Evolutionary conservation across 208 protist genomes (phyloP), one percentile per base, ranked within the genome.

Genomic region (Trypanosoma rangeli): DNA sequence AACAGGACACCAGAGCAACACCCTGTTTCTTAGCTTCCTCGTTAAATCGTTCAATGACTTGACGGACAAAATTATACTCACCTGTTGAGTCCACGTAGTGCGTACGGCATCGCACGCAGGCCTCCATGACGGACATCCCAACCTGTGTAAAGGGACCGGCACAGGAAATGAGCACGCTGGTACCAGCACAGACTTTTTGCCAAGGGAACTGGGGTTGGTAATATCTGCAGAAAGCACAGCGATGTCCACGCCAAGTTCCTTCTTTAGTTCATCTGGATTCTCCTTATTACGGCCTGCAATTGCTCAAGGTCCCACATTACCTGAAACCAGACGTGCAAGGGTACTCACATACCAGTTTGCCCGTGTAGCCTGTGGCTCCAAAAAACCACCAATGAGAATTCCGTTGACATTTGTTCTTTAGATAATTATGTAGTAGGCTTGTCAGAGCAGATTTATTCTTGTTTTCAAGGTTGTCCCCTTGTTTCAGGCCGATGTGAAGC

Each of bases 31-130:
- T 74, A 18, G 95, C 93, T 53, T 74, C 73, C n/a, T 86, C 79
- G 72, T 95, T 74, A 73, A 87, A 87, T 53, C 73, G 64, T 26
- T 87, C 84, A 26, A 84, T 77, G 24, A 95, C 87, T 31, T 67
- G 46, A 37, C 84, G 80, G 10, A 97, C 87, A 83, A 87, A 97
- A 26, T 56, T 62, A 64, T 83, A 83, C 76, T 98, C 95, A 31
- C 95, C 95, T 13, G 90, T 98, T 52, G 89, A 93, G 80, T 98
- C 95, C 46, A 97, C 73, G 75, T 97, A 98, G 78, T 97, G 85
- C 8, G 85, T 92, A 20, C 71, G 63, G 56, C 77, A 76, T 29
- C 82, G 84, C 44, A 98, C 54, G 56, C 95, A 98, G 16, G 90
- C 85, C 24, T 95, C 83, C 31, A 98, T 86, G 22, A 98, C 77